Conservation (phyloP, 2,329 filamentous ascomycete genomes). For the Rhinocladiella mackenziei region DNA sequence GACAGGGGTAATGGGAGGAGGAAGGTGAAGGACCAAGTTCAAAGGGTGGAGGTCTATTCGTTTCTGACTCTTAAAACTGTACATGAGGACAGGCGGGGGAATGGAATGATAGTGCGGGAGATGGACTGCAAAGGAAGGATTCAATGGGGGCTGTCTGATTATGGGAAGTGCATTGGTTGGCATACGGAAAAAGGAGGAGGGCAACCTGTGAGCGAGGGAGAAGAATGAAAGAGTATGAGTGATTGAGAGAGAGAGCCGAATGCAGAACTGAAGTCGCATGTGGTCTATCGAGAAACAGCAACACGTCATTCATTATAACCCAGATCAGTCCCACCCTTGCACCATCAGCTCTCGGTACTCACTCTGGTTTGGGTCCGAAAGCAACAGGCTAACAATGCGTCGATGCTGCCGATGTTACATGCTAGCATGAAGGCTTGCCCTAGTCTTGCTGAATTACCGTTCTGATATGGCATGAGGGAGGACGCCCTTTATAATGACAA, state of each 20-base stretch:
- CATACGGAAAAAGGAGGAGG: neutral
- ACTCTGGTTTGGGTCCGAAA: too few species aligned
- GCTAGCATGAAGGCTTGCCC: too few species aligned
- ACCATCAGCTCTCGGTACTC: too few species aligned
- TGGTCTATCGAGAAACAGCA: too few species aligned
- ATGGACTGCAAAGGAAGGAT: neutral
- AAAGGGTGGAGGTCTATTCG: conserved; percentile 6
- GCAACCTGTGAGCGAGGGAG: neutral
- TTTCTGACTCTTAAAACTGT: conserved; percentile 8
- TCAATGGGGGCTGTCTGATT: conserved; percentile 21
- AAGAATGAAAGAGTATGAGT: neutral
- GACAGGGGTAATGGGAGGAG: neutral
- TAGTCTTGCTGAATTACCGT: too few species aligned
- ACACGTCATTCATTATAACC: too few species aligned
- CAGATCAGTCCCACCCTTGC: too few species aligned
- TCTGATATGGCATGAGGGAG: too few species aligned
- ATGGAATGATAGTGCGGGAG: conserved; percentile 4
- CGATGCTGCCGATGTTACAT: too few species aligned
- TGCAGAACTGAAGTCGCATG: too few species aligned
- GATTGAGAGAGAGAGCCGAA: neutral
- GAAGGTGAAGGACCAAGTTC: conserved; percentile 5
- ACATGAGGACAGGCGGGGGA: conserved; percentile 6
- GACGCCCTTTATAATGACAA: too few species aligned
- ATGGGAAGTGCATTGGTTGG: conserved; percentile 9
- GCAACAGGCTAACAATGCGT: too few species aligned